Conservation (phyloP, 2,329 filamentous ascomycete genomes). For the Fusarium sp. region DNA sequence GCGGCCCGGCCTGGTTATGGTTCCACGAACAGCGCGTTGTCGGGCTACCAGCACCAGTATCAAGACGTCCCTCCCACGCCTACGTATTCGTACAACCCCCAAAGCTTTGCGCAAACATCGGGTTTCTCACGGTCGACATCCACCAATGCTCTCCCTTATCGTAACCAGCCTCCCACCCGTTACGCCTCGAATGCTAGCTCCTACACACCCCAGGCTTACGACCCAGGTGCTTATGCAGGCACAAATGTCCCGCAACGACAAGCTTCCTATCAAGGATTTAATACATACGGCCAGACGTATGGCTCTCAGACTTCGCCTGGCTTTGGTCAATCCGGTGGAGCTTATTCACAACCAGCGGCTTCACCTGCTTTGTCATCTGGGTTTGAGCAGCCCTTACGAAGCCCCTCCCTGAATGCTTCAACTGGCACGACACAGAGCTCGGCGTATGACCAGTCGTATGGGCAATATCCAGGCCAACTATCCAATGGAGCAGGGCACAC, state of each 20-base stretch:
- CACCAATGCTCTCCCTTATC: constrained; percentile 65
- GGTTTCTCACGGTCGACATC: constrained; percentile 64
- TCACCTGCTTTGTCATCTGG: constrained; percentile 53
- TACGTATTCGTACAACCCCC: constrained; percentile 77
- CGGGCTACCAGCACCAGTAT: constrained; percentile 68
- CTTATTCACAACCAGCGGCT: constrained; percentile 48
- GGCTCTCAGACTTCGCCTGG: constrained; percentile 54
- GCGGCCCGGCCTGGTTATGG: constrained; percentile 56
- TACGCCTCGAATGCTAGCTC: constrained; percentile 57
- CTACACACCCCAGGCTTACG: constrained; percentile 70
- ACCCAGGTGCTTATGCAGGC: constrained; percentile 71
- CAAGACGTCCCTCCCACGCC: constrained; percentile 63
- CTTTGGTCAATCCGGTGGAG: constrained; percentile 55
- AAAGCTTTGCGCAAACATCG: constrained; percentile 66
- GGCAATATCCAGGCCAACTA: constrained; percentile 56
- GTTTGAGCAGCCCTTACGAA: constrained; percentile 61
- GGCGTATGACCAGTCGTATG: constrained; percentile 57
- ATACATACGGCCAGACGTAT: constrained; percentile 61
- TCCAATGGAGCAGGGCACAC: constrained; percentile 59
- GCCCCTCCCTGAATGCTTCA: constrained; percentile 52
- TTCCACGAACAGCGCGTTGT: constrained; percentile 62
- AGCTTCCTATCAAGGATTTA: constrained; percentile 65
- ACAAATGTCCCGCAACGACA: constrained; percentile 65
- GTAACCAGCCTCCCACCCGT: constrained; percentile 59
- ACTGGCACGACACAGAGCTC: constrained; percentile 49